Evolutionary conservation across 805 yeast genomes (phyloP), one percentile per base, ranked within the genome.

Genomic region (Scheffersomyces ergatensis): DNA sequence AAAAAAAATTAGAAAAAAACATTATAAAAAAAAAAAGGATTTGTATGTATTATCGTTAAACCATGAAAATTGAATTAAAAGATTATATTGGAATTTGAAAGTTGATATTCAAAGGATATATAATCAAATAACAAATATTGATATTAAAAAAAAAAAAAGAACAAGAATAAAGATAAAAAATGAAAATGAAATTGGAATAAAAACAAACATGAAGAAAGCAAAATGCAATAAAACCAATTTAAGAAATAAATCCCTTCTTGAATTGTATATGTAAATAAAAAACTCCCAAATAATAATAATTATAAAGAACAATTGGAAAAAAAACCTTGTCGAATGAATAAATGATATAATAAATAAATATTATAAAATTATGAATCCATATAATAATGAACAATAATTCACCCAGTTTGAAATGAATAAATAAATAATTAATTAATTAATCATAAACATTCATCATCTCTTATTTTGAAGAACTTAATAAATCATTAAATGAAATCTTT

Each of bases 401-500:
- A 27, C 7, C 24, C n/a, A n/a, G n/a, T n/a, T n/a, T n/a, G n/a
- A n/a, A n/a, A n/a, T n/a, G n/a, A n/a, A n/a, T n/a, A n/a, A n/a
- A n/a, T n/a, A n/a, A n/a, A n/a, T n/a, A n/a, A n/a, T n/a, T n/a
- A n/a, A n/a, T n/a, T n/a, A 24, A 24, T 9, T 24, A 9, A 12
- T 15, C 16, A 17, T 12, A 14, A 13, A 15, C n/a, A 17, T 15
- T 21, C 9, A 21, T 21, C 9, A 7, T 21, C 6, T 21, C 13
- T 26, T 14, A 15, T 15, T 38, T 13, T 38, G 39, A 17, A n/a
- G 23, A 35, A 12, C 67, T 61, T 41, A 67, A 53, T 48, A 70
- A 60, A 21, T 70, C 73, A 47, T 64, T 63, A 37, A 70, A 70
- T 18, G 67, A 56, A 39, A 70, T 69, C 51, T 60, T 63, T 38